phyloP scores from a whole-genome alignment of 495 filamentous ascomycete species.

The Podospora pseudopauciseta region DNA sequence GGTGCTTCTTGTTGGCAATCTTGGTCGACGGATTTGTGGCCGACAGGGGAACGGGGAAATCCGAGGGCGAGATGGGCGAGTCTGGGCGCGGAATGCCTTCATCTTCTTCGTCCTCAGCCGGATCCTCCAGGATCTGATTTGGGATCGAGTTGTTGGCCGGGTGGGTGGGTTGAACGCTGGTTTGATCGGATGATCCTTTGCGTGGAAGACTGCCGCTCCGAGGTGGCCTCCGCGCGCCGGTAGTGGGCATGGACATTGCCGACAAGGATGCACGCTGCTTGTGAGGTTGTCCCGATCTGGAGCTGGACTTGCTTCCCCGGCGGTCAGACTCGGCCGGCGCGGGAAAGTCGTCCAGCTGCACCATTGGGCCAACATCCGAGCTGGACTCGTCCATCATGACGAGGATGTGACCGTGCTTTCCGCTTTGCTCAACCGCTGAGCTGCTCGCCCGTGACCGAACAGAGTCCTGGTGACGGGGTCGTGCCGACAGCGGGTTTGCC shows the following conservation, averaged over 20 bases:
- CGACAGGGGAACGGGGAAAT: slow-evolving; percentile 23
- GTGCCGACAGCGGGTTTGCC: slow-evolving; percentile 17
- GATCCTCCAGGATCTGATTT: slow-evolving; percentile 26
- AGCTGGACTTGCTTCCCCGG: slow-evolving; percentile 18
- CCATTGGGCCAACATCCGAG: slow-evolving; percentile 21
- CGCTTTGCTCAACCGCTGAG: slow-evolving; percentile 6
- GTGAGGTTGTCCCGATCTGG: slow-evolving; percentile 18
- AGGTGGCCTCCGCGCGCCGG: slow-evolving; percentile 9
- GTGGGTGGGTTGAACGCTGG: slow-evolving; percentile 9
- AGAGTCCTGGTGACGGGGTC: slow-evolving; percentile 21
- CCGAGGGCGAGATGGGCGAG: slow-evolving; percentile 36
- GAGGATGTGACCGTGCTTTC: slow-evolving; percentile 24
- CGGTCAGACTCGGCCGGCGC: slow-evolving; percentile 20
- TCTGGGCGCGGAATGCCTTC: slow-evolving; percentile 33
- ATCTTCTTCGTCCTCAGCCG: slow-evolving; percentile 24
- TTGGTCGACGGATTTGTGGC: slow-evolving; percentile 27
- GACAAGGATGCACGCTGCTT: slow-evolving; percentile 13
- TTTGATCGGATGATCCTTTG: slow-evolving; percentile 14
- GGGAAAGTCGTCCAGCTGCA: slow-evolving; percentile 34
- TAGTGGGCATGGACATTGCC: slow-evolving; percentile 4
- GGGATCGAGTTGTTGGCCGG: slow-evolving; percentile 13
- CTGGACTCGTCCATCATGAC: slow-evolving; percentile 24
- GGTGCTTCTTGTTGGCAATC: slow-evolving; percentile 38
- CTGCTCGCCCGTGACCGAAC: slow-evolving; percentile 8
- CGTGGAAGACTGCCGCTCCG: slow-evolving; percentile 12